Evolutionary conservation across 2,329 filamentous ascomycete species (phyloP).

Genomic region (Pyrenophora graminea): DNA sequence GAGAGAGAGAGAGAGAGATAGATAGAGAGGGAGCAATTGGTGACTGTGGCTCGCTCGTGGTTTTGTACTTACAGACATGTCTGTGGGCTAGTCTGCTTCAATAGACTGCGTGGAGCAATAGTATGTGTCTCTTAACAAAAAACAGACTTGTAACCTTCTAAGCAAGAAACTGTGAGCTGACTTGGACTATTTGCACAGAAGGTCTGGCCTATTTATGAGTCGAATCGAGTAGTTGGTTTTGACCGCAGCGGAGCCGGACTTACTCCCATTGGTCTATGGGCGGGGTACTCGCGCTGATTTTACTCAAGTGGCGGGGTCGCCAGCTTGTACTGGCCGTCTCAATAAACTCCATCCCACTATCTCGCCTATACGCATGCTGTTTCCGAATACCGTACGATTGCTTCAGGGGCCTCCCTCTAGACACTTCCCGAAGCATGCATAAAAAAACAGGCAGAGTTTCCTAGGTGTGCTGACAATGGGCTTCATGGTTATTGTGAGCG

Average conservation of each 20-base stretch:
- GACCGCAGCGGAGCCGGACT: conserved; percentile 29
- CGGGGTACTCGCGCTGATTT: conserved; percentile 15
- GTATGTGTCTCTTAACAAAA: neutral
- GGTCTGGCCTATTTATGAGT: conserved; percentile 33
- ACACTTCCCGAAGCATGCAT: neutral
- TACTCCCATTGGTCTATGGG: conserved; percentile 29
- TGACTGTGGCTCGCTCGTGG: conserved; percentile 9
- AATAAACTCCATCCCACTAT: too few relatives aligned
- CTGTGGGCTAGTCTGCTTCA: neutral
- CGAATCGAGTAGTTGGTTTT: conserved; percentile 19
- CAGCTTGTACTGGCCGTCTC: neutral
- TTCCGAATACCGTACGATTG: too few relatives aligned
- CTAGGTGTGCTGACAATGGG: neutral
- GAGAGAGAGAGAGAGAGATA: neutral
- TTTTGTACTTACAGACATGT: conserved; percentile 34
- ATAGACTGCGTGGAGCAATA: neutral
- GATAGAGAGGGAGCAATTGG: conserved; percentile 1
- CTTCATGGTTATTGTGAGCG: neutral
- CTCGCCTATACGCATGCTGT: too few relatives aligned
- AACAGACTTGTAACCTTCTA: neutral
- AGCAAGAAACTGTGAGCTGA: conserved; percentile 1
- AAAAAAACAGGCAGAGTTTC: neutral
- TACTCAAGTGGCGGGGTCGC: conserved; percentile 10
- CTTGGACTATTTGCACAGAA: conserved; percentile 13
- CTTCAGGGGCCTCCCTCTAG: too few relatives aligned